phyloP scores from a whole-genome alignment of 257 asterid genomes.

The Gardenia jasminoides region DNA sequence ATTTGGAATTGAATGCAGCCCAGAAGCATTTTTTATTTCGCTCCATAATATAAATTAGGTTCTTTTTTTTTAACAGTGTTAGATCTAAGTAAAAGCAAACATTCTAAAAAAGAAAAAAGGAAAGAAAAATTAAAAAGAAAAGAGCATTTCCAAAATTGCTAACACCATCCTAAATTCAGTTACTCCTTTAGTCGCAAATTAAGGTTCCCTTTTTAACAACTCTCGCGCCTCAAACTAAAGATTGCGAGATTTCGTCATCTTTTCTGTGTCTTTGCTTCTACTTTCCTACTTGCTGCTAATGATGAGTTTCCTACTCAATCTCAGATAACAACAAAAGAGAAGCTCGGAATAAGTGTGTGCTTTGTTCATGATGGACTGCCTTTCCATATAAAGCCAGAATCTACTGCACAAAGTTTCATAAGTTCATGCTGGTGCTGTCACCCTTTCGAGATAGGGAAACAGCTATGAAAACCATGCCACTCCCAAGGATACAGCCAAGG shows the following conservation, averaged over 20 bases:
- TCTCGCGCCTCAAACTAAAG: not conserved
- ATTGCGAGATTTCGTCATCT: not conserved
- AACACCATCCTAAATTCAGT: not conserved
- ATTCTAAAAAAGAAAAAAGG: no score
- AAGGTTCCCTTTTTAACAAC: not conserved
- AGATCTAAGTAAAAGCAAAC: no score
- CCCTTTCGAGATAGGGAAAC: not conserved
- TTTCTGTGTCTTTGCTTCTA: not conserved
- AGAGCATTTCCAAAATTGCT: no score
- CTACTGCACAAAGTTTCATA: not conserved
- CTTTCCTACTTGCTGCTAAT: conserved; percentile 6
- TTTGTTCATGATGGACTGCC: not conserved
- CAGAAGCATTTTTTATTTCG: no score
- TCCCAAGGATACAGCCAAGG: not conserved
- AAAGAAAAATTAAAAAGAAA: no score
- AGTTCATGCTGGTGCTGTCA: not conserved
- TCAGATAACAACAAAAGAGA: conserved; percentile 11
- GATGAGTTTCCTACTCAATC: conserved; percentile 10
- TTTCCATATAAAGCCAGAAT: not conserved
- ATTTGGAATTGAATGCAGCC: not conserved
- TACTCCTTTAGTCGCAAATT: not conserved
- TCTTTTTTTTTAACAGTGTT: no score
- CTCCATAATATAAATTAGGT: no score
- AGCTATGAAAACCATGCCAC: not conserved
- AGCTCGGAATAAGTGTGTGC: conserved; percentile 7